Percentiles rank a stretch among this genome's conserved stretches.
phyloP scores from a whole-genome alignment of 1,284 basidiomycete genomes.

The Malassezia nana region DNA sequence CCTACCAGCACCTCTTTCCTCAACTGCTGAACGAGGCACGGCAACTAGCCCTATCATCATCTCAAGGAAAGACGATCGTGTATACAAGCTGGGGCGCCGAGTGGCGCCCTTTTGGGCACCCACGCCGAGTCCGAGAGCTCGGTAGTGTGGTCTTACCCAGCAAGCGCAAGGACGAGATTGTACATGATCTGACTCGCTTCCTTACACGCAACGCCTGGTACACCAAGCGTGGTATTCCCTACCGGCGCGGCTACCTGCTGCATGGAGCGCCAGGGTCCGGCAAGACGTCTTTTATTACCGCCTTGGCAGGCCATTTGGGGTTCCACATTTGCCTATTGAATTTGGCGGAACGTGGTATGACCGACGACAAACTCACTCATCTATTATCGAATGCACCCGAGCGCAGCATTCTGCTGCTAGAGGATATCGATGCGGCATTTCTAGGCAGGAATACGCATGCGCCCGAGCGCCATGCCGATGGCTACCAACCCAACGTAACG shows the following conservation, averaged over 20 bases:
- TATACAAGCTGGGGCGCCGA: slow-evolving; percentile 93
- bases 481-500: slow-evolving; percentile 60
- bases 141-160: slow-evolving; percentile 80
- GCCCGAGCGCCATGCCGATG: slow-evolving; percentile 27
- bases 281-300: slow-evolving; percentile 97
- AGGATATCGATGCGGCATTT: slow-evolving; percentile 98
- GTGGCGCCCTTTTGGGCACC: slow-evolving; percentile 91
- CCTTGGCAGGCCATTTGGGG: slow-evolving; percentile 77
- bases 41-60: slow-evolving; percentile 69
- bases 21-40: slow-evolving; percentile 74
- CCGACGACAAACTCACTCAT: slow-evolving; percentile 93
- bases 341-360: slow-evolving; percentile 86
- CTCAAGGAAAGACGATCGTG: slow-evolving; percentile 89
- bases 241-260: slow-evolving; percentile 85
- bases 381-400: slow-evolving; percentile 86
- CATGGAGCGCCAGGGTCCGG: slow-evolving; percentile 95
- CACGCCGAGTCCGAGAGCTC: slow-evolving; percentile 73
- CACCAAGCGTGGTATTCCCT: slow-evolving; percentile 92
- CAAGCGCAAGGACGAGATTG: slow-evolving; percentile 69
- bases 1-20: slow-evolving; percentile 72
- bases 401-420: slow-evolving; percentile 80
- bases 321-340: slow-evolving; percentile 93
- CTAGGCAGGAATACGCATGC: slow-evolving; percentile 44
- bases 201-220: slow-evolving; percentile 83
- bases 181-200: slow-evolving; percentile 71